These are phyloP conservation scores for Fulvia fulva DNA, from an alignment of 2,329 filamentous ascomycete species.

Conservation along the genomic window DNA sequence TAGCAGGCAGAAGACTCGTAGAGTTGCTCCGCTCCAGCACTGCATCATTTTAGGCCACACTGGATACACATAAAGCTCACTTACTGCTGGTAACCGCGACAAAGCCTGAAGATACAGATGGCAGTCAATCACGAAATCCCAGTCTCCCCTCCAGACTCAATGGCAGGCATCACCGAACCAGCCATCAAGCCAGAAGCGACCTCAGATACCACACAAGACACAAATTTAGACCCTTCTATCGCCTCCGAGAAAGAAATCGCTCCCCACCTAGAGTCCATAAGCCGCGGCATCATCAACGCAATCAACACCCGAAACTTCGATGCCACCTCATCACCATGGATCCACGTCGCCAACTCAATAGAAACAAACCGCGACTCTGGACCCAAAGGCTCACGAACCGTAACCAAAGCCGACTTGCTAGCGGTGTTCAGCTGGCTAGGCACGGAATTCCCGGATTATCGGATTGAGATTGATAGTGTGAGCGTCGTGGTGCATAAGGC, in stretches of 20 bases:
- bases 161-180: neutral
- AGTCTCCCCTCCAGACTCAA: neutral
- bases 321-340: neutral
- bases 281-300: neutral
- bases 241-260: neutral
- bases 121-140: neutral
- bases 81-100: neutral
- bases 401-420: neutral
- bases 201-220: neutral
- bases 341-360: neutral
- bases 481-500: neutral
- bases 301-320: slow-evolving; percentile 1
- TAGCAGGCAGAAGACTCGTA: too few species aligned
- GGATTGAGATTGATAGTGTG: neutral
- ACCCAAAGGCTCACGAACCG: neutral
- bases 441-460: neutral
- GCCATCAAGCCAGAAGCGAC: neutral
- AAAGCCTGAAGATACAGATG: neutral
- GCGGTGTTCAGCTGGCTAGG: neutral
- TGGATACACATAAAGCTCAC: too few species aligned
- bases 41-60: too few species aligned
- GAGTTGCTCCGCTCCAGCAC: too few species aligned
- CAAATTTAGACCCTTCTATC: neutral
- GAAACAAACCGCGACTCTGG: neutral
- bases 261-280: neutral